Percentiles rank a stretch among this genome's conserved stretches.
Evolutionary conservation across 805 yeast species (phyloP).

Genomic region (Ogataea methanolica): DNA sequence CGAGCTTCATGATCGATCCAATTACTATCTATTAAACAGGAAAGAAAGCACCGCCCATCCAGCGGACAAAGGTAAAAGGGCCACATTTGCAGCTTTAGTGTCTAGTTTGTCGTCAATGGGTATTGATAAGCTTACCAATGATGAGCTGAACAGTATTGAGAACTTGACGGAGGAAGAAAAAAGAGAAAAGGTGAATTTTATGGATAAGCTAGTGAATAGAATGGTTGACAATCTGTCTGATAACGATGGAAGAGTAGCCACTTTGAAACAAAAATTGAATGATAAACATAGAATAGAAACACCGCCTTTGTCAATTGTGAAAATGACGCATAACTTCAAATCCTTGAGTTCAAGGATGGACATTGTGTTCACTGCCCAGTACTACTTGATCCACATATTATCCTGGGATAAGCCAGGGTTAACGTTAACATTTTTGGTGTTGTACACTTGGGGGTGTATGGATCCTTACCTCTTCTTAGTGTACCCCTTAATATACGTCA

Average conservation of each 20-base stretch:
- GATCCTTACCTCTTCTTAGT: conserved; percentile 66
- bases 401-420: conserved; percentile 75
- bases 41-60: conserved; percentile 8
- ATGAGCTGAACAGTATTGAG: conserved; percentile 3
- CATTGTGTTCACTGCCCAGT: conserved; percentile 54
- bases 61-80: conserved; percentile 19
- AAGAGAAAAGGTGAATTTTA: conserved; percentile 42
- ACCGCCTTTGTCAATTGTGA: conserved; percentile 54
- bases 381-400: conserved; percentile 51
- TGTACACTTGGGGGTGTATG: conserved; percentile 63
- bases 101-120: conserved; percentile 42
- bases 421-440: conserved; percentile 54
- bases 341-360: conserved; percentile 53
- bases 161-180: conserved; percentile 15
- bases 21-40: conserved; percentile 14
- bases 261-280: conserved; percentile 5
- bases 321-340: conserved; percentile 54
- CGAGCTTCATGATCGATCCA: conserved; percentile 20
- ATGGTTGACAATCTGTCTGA: conserved; percentile 48
- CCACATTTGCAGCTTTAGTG: conserved; percentile 38
- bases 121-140: conserved; percentile 31
- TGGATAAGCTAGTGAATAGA: conserved; percentile 53
- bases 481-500: conserved; percentile 54
- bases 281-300: conserved; percentile 36
- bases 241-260: conserved; percentile 18